Base-by-base conservation (phyloP, 164 flowering plant species). In the Houttuynia cordata region DNA sequence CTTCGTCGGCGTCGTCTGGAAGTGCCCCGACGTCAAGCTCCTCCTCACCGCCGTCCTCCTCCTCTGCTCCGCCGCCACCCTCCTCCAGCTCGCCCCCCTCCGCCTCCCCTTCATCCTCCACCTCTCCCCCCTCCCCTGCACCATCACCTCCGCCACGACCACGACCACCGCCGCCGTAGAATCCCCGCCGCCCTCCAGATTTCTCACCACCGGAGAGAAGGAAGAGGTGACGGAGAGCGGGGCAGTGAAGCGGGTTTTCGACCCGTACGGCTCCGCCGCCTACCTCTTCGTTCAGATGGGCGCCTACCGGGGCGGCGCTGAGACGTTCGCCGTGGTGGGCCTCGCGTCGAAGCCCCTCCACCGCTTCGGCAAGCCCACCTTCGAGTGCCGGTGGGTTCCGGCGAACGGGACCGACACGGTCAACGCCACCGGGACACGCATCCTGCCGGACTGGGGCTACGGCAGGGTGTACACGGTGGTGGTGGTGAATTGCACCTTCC, bases 361-460 rank as follows among this genome's bases (percentile, higher is more conserved):
- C 59, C 61, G 73, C 51, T 82, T 66, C 69, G 79, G 74, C 9
- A 62, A 65, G 37, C 84, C 81, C 4, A 20, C 45, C 15, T 87
- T 80, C 71, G 57, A 67, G 49, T 93, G 98, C 75, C 65, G 76
- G 70, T 89, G 91, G 87, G 45, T 76, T 18, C 69, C 88, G 0
- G 34, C 51, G 2, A 25, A 54, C 59, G 25, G 53, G 50, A 14
- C 49, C 34, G 8, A 49, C 10, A 8, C 70, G 58, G 42, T 71
- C 59, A 22, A 73, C 55, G 56, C 74, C 25, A 47, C 13, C 30
- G 84, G 79, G 21, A 25, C 61, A 62, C 78, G 75, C 70, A 78
- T 87, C 61, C 82, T 87, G 6, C 87, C 94, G 0, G 98, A 89
- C 55, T 93, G 97, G 97, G 97, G 97, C 40, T 93, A 86, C 67